phyloP scores from a whole-genome alignment of 345 rosid genomes.

The Melastoma malabathricum region DNA sequence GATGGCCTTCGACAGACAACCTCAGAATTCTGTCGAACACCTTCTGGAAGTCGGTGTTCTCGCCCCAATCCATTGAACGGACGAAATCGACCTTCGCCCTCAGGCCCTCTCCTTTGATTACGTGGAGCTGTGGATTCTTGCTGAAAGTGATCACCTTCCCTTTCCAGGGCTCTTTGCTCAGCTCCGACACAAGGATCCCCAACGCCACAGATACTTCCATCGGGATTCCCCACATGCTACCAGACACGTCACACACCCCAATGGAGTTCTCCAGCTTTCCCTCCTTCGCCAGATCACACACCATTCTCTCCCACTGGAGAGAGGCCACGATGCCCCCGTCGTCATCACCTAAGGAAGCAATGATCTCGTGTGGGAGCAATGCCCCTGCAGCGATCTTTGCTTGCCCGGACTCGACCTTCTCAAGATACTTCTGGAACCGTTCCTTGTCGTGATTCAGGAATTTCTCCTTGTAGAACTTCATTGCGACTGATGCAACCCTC shows the following conservation, averaged over 20 bases:
- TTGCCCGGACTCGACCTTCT: constrained; percentile 32
- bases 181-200: constrained; percentile 34
- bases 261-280: constrained; percentile 40
- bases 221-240: constrained; percentile 31
- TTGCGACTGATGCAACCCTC: constrained; percentile 48
- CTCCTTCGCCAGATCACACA: constrained; percentile 30
- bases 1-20: constrained; percentile 28
- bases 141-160: constrained; percentile 53
- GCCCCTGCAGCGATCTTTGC: constrained; percentile 45
- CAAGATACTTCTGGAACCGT: constrained; percentile 28
- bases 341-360: constrained; percentile 15
- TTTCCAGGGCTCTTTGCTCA: constrained; percentile 49
- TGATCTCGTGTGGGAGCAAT: constrained; percentile 55
- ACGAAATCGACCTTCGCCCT: constrained; percentile 24
- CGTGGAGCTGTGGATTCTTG: constrained; percentile 21
- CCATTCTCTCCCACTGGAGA: constrained; percentile 52
- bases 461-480: constrained; percentile 42
- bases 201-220: constrained; percentile 50
- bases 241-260: constrained; percentile 49
- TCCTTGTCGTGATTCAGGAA: constrained; percentile 32
- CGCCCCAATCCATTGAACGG: constrained; percentile 16
- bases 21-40: constrained; percentile 39
- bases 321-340: constrained; percentile 41
- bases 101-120: constrained; percentile 20
- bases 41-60: constrained; percentile 27